phyloP scores from a whole-genome alignment of 306 rosid genomes.

The Macrotyloma uniflorum region DNA sequence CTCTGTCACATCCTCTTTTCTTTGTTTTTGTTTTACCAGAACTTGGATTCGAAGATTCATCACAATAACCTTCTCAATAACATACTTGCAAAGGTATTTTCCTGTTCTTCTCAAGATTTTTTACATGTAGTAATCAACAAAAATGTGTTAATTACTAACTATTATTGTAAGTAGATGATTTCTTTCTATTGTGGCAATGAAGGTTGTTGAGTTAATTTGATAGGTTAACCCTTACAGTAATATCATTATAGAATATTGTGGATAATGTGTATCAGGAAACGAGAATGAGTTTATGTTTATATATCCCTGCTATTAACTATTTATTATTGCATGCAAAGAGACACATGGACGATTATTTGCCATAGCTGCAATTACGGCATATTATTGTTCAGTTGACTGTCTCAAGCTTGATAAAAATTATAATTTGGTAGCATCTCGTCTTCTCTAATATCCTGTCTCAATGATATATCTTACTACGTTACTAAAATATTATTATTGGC shows the following conservation, averaged over 20 bases:
- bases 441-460: background rate
- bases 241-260: background rate
- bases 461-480: slow-evolving; percentile 15
- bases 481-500: slow-evolving; percentile 29
- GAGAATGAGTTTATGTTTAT: slow-evolving; percentile 6
- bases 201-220: slow-evolving; percentile 12
- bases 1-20: slow-evolving; percentile 14
- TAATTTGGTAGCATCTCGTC: slow-evolving; percentile 11
- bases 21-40: slow-evolving; percentile 48
- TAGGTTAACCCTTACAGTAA: slow-evolving; percentile 8
- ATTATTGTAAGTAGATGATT: slow-evolving; percentile 12
- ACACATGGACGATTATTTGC: background rate
- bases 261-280: background rate
- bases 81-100: slow-evolving; percentile 85
- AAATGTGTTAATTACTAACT: slow-evolving; percentile 1
- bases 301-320: background rate
- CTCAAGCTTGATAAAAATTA: slow-evolving; percentile 7
- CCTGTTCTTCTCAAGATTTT: background rate
- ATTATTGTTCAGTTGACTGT: background rate
- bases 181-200: background rate
- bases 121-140: background rate
- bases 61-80: slow-evolving; percentile 91
- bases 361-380: background rate
- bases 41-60: slow-evolving; percentile 94
- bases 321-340: slow-evolving; percentile 9